Percentiles rank a stretch among this genome's conserved stretches.
These are phyloP conservation scores for Alternaria burnsii DNA, from an alignment of 2,329 filamentous ascomycete species.

Conservation along the genomic window DNA sequence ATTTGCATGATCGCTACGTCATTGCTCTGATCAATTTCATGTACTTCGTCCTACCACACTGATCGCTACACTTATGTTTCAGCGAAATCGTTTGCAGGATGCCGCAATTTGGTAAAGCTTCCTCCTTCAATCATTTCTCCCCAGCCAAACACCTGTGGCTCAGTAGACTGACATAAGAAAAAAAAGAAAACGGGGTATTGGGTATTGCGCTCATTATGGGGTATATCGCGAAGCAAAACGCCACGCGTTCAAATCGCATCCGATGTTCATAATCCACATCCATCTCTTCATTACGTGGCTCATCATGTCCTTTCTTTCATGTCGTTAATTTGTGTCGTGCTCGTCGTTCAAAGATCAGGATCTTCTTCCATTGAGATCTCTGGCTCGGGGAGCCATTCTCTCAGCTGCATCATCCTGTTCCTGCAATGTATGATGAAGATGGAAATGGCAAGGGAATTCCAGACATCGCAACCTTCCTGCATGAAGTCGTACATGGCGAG, in stretches of 20 bases:
- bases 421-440: conserved; percentile 64
- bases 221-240: conserved; percentile 30
- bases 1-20: background rate
- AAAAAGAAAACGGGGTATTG: conserved; percentile 5
- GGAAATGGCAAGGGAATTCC: conserved; percentile 66
- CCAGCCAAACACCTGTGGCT: background rate
- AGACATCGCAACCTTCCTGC: conserved; percentile 64
- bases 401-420: conserved; percentile 59
- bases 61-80: background rate
- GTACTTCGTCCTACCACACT: background rate
- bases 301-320: background rate
- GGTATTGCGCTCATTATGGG: conserved; percentile 22
- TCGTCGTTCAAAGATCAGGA: conserved; percentile 39
- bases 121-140: background rate
- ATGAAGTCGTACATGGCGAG: conserved; percentile 64
- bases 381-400: conserved; percentile 43
- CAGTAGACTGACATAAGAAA: conserved; percentile 9
- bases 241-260: conserved; percentile 14
- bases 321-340: background rate
- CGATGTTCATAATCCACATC: conserved; percentile 8
- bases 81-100: background rate
- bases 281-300: conserved; percentile 7
- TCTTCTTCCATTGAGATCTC: conserved; percentile 29
- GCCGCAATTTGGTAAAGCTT: background rate
- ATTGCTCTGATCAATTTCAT: background rate